Evolutionary conservation across 208 protist genomes (phyloP), one percentile per base, ranked within the genome.

Genomic region (Leishmania martiniquensis): DNA sequence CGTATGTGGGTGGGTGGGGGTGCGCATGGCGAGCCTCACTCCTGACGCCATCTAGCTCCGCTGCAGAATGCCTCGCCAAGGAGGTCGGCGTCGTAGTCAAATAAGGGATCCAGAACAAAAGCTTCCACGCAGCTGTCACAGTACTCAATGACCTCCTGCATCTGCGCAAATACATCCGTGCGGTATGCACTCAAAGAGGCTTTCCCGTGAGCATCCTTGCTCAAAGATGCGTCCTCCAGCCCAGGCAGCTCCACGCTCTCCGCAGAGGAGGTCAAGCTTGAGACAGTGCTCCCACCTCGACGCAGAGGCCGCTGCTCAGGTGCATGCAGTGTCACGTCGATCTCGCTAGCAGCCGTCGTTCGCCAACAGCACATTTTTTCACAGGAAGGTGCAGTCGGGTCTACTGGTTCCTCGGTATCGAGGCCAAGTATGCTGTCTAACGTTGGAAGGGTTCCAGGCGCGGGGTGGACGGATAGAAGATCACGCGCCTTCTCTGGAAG

Each of bases 41-140:
- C 76, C 29, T 65, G 59, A 20, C 80, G 12, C 80, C 80, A 84
- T 49, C 9, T 25, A 15, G 52, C 49, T 6, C 62, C 69, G 5
- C 29, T 44, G 2, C 77, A 76, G 37, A 82, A 65, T 17, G 87
- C 77, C 39, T 59, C 63, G 2, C 89, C 88, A n/a, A 93, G 59
- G 22, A 85, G 20, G 60, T 88, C 84, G 22, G 80, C 80, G 67
- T 95, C 86, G 74, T 95, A 92, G 76, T 95, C 87, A 63, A 87
- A 87, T 2, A 87, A 62, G 5, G 87, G 85, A 73, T 93, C 88
- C 2, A 93, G n/a, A 17, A 73, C 54, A 63, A 93, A 95, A 1
- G 78, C 65, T 17, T 86, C 82, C 29, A 95, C 88, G 44, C 78
- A 82, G 79, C 93, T 81, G 52, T 91, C 71, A 5, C 42, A 37